Percentiles rank a stretch among this genome's conserved stretches.
Evolutionary conservation across 1,284 basidiomycete species (phyloP).

Genomic region (Moesziomyces parantarcticus): DNA sequence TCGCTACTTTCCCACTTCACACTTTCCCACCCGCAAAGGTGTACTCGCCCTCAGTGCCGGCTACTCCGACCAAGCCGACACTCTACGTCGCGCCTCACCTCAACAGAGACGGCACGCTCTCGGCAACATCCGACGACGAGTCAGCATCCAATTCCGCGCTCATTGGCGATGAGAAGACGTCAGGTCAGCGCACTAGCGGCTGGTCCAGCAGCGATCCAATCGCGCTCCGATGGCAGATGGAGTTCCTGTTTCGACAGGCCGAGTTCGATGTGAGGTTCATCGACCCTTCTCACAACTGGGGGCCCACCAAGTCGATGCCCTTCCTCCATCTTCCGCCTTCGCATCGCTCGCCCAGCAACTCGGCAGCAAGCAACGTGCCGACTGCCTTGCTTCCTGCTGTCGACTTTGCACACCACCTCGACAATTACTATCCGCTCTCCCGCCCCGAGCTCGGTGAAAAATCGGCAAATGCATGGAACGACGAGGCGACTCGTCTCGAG

Average conservation of each 20-base stretch:
- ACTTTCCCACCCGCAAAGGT: constrained; percentile 39
- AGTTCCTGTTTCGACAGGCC: constrained; percentile 48
- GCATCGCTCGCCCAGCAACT: constrained; percentile 2
- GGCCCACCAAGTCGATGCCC: constrained; percentile 51
- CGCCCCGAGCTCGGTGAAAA: constrained; percentile 49
- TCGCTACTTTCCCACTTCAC: constrained; percentile 44
- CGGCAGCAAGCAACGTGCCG: constrained; percentile 10
- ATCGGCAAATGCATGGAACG: constrained; percentile 5
- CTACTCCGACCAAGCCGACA: constrained; percentile 26
- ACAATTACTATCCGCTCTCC: constrained; percentile 46
- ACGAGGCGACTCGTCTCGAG: constrained; percentile 28
- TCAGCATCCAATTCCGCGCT: background rate
- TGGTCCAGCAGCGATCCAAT: constrained; percentile 62
- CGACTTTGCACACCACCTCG: constrained; percentile 43
- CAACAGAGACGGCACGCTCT: constrained; percentile 33
- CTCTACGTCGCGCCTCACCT: constrained; percentile 52
- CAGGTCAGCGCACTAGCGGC: background rate
- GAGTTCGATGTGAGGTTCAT: constrained; percentile 48
- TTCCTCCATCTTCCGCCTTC: constrained; percentile 48
- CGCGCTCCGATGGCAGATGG: constrained; percentile 61
- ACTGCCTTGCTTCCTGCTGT: constrained; percentile 32
- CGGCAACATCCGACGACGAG: constrained; percentile 5
- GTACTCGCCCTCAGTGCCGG: constrained; percentile 14
- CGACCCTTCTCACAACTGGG: constrained; percentile 51
- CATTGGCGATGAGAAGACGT: constrained; percentile 4